Base-by-base conservation (phyloP, 495 filamentous ascomycete genomes). In the Lentithecium fluviatile region DNA sequence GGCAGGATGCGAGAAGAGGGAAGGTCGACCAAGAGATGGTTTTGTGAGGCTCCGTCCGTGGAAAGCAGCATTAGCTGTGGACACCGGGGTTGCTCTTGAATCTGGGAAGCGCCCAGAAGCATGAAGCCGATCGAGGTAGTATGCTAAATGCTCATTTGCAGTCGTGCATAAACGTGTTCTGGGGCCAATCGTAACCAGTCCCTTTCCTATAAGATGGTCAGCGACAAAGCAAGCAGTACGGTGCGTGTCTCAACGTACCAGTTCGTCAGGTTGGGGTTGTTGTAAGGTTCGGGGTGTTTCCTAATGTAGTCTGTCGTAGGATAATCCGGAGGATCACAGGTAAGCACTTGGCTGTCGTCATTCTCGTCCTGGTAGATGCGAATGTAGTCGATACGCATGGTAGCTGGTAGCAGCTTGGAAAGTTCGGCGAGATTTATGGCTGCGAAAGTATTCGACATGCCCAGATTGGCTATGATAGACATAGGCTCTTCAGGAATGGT, bases 321-420 rank as follows among this genome's bases (percentile, higher is more conserved):
- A 67, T 84, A 90, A 0, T 81, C 85, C 1, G 75, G 77, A 0
- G 88, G 88, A 75, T 91, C 88, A 72, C 88, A 90, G 32, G 86
- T 88, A 17, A 90, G 70, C 47, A 80, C 81, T 32, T 83, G 71
- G 3, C 53, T 69, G 50, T 80, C 79, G 15, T 80, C 76, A 56
- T 86, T 80, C 69, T 80, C 76, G 56, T 86, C 80, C 69, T 90
- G 87, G 65, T 90, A 91, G 56, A 90, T 88, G 5, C 88, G 82
- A 36, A 91, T 73, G 68, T 89, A 90, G 67, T 91, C 88, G 55
- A 91, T 75, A 2, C 85, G 78, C 80, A 90, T 84, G 43, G 79
- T 85, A 0, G 85, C 86, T 23, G 88, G 88, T 66, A 89, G 76
- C 24, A 84, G 72, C n/a, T 71, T 24, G 15, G 61, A 64, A 21